phyloP scores from a whole-genome alignment of 495 filamentous ascomycete genomes.

The Hypoxylon intermedium region DNA sequence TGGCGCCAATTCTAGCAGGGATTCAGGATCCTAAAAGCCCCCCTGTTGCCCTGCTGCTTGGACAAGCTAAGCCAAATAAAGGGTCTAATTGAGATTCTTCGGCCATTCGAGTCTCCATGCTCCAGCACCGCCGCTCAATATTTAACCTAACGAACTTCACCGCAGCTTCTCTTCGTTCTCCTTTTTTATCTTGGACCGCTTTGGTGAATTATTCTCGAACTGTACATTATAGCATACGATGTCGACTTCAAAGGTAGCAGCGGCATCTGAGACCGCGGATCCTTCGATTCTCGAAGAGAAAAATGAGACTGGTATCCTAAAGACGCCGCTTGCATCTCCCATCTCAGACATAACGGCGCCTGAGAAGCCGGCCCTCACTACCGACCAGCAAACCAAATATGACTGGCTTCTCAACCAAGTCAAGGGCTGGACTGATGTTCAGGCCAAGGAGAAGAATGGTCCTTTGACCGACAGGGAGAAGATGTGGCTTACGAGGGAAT shows the following conservation, averaged over 20 bases:
- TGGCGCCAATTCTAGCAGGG: too few species aligned
- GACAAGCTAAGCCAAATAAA: conserved; percentile 16
- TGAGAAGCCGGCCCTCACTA: conserved; percentile 62
- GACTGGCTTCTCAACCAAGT: conserved; percentile 70
- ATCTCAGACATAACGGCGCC: conserved; percentile 61
- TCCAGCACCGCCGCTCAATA: neutral
- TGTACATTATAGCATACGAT: conserved; percentile 27
- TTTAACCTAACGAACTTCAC: neutral
- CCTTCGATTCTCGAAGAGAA: conserved; percentile 52
- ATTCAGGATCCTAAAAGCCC: too few species aligned
- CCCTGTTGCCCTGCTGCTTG: neutral
- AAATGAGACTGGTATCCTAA: conserved; percentile 54
- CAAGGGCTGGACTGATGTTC: conserved; percentile 74
- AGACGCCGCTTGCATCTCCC: conserved; percentile 74
- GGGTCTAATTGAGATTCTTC: neutral
- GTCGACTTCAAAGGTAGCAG: conserved; percentile 38
- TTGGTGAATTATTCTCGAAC: neutral
- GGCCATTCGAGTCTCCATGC: too few species aligned
- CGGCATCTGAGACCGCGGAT: conserved; percentile 16
- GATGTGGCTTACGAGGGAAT: conserved; percentile 90
- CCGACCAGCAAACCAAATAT: conserved; percentile 87
- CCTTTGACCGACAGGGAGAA: conserved; percentile 80
- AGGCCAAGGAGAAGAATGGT: conserved; percentile 64
- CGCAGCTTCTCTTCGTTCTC: neutral
- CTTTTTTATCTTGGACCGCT: neutral